phyloP scores from a whole-genome alignment of 2,329 filamentous ascomycete genomes.

The Colletotrichum sp. region DNA sequence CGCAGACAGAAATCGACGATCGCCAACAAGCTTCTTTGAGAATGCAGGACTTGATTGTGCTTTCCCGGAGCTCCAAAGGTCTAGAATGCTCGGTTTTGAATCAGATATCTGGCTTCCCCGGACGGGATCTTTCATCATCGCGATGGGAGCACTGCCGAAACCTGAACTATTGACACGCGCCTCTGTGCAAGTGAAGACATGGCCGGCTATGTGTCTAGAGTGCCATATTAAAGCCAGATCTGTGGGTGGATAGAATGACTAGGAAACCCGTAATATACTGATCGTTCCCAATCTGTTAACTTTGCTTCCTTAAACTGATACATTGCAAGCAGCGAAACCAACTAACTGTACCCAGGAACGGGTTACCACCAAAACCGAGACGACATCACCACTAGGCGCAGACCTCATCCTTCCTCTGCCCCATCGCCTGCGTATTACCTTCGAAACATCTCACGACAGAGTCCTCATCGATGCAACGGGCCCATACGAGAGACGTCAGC shows the following conservation, averaged over 20 bases:
- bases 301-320: not conserved
- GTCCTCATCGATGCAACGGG: fast-evolving
- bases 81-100: fast-evolving
- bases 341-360: too few species aligned
- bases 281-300: fast-evolving
- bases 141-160: not conserved
- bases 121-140: fast-evolving
- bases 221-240: not conserved
- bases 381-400: fast-evolving
- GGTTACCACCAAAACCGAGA: not conserved
- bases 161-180: not conserved
- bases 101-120: not conserved
- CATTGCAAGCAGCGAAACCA: not conserved
- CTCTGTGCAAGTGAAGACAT: not conserved
- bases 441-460: not conserved
- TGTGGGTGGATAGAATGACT: not conserved
- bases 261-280: not conserved
- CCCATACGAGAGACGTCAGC: not conserved
- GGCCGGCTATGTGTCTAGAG: not conserved
- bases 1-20: too few species aligned
- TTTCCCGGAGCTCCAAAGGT: not conserved
- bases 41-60: too few species aligned
- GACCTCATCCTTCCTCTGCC: fast-evolving
- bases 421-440: not conserved
- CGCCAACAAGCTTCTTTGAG: too few species aligned